phyloP scores from a whole-genome alignment of 768 basidiomycete species.

The Podaxis mareebaensis region DNA sequence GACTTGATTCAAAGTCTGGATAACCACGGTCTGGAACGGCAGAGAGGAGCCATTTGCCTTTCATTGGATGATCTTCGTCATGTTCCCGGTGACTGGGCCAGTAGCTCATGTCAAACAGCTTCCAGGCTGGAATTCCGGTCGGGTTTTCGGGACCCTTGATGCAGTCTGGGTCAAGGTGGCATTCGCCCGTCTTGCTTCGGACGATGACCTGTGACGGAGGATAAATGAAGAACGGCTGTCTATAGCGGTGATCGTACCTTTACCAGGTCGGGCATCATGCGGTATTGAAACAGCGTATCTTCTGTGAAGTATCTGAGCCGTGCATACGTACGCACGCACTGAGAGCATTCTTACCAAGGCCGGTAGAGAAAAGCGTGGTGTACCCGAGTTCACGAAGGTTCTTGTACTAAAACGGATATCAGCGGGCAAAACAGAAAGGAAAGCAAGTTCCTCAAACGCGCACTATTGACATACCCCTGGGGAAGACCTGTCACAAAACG shows the following conservation, averaged over 20 bases:
- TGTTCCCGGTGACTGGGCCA: conserved; percentile 18
- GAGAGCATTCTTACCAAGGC: conserved; percentile 22
- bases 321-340: neutral
- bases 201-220: conserved; percentile 25
- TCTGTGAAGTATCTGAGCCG: conserved; percentile 15
- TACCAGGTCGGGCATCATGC: conserved; percentile 32
- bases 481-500: neutral
- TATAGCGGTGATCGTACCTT: conserved; percentile 21
- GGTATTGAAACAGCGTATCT: conserved; percentile 29
- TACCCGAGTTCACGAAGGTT: conserved; percentile 26
- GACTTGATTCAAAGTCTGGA: conserved; percentile 17
- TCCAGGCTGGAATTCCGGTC: conserved; percentile 37
- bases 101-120: conserved; percentile 33
- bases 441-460: neutral
- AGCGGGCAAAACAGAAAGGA: neutral
- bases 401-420: conserved; percentile 23
- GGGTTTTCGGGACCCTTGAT: conserved; percentile 29
- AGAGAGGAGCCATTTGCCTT: conserved; percentile 34
- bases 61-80: conserved; percentile 19
- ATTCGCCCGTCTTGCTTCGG: conserved; percentile 26
- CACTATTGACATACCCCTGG: conserved; percentile 30
- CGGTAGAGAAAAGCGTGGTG: conserved; percentile 25
- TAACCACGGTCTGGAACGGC: conserved; percentile 27
- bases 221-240: neutral
- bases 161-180: conserved; percentile 28